Evolutionary conservation across 352 stramenopile genomes (phyloP).

Genomic region (Globisporangium uncinulatum): DNA sequence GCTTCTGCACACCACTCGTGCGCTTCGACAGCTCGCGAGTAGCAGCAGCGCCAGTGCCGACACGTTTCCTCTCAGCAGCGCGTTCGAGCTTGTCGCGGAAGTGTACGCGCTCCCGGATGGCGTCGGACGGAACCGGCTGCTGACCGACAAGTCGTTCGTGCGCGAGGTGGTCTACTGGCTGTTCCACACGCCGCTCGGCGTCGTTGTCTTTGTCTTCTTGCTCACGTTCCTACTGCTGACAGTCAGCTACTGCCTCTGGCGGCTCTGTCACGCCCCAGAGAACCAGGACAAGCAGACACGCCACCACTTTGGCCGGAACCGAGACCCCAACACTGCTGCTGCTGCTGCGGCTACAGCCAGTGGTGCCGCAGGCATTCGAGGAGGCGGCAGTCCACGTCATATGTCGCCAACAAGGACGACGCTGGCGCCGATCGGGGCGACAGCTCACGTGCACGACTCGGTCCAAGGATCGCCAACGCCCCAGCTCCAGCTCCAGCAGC

Average conservation of each 20-base stretch:
- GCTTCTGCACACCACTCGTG: constrained; percentile 5
- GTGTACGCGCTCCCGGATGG: constrained; percentile 26
- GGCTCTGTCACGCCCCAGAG: constrained; percentile 48
- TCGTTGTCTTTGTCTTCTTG: constrained; percentile 42
- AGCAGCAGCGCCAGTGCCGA: constrained; percentile 4
- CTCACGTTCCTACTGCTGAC: constrained; percentile 34
- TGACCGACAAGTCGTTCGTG: constrained; percentile 51
- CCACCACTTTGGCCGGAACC: constrained; percentile 14
- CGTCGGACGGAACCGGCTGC: constrained; percentile 11
- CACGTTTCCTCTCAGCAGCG: background rate
- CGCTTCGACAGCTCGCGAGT: constrained; percentile 7
- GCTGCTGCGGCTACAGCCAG: background rate
- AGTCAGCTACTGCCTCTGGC: constrained; percentile 47
- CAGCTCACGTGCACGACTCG: background rate
- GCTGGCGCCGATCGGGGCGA: constrained; percentile 3
- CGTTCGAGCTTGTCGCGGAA: constrained; percentile 39
- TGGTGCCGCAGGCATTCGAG: background rate
- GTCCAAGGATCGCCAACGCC: background rate
- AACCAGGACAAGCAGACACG: constrained; percentile 53
- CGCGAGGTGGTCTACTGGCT: constrained; percentile 44
- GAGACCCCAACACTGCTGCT: background rate
- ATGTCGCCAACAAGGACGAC: background rate
- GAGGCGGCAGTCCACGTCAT: background rate
- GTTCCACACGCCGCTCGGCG: constrained; percentile 31
- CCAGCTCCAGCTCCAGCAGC: background rate